Evolutionary conservation across 1,284 basidiomycete genomes (phyloP).

Genomic region (Fistulina hepatica): DNA sequence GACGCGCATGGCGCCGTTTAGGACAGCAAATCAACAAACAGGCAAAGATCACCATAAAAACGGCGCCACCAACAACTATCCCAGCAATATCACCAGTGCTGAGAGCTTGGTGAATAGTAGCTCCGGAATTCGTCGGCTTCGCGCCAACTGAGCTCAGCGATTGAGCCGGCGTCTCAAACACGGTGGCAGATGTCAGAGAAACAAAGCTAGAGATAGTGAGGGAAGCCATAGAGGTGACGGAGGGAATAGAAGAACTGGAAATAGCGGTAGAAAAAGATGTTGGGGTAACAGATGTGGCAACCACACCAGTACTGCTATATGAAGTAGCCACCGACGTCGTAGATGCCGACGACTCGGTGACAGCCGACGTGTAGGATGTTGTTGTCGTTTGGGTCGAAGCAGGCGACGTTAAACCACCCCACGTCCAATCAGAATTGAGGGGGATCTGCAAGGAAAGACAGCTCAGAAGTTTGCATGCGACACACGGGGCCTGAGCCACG

Average conservation of each 20-base stretch:
- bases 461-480: neutral
- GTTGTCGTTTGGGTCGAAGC: slow-evolving; percentile 21
- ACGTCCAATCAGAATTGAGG: slow-evolving; percentile 52
- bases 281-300: slow-evolving; percentile 14
- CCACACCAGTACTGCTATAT: too few species aligned
- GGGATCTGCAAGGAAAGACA: slow-evolving; percentile 40
- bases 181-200: too few species aligned
- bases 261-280: slow-evolving; percentile 21
- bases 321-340: slow-evolving; percentile 9
- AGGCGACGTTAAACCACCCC: slow-evolving; percentile 50
- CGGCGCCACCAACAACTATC: too few species aligned
- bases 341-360: slow-evolving; percentile 18
- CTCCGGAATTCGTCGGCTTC: too few species aligned
- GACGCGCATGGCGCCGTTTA: too few species aligned
- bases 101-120: too few species aligned
- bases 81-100: too few species aligned
- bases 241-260: slow-evolving; percentile 17
- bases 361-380: slow-evolving; percentile 14
- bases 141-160: too few species aligned
- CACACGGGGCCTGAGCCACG: neutral
- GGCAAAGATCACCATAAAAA: too few species aligned
- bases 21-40: too few species aligned
- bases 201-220: slow-evolving; percentile 19
- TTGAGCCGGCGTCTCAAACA: too few species aligned
- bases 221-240: slow-evolving; percentile 17